Evolutionary conservation across 140 eudicot genomes (phyloP), one percentile per base, ranked within the genome.

Genomic region (Anethum foeniculum): DNA sequence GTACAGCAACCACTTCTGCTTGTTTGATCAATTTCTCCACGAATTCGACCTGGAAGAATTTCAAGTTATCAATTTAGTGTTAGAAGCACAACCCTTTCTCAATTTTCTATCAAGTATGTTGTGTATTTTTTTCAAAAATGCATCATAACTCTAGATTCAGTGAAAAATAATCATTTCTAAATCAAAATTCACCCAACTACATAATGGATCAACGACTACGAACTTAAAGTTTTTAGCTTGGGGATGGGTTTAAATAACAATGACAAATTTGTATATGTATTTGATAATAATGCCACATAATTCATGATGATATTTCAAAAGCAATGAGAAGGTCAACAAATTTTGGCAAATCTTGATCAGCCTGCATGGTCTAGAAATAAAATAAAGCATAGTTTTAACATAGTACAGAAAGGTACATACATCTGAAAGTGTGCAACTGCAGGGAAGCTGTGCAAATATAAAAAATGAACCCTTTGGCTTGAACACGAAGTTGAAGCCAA

Each of bases 1-100:
- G 98, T 68, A 95, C 99, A 54, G 97, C 99, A 27, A 93, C 98
- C 51, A 95, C 98, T 44, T 93, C 98, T 11, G 97, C 99, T 87
- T 92, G 91, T 85, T 88, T 91, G 44, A 95, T 95, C 60, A 93
- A 71, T 64, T 93, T 91, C 91, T 95, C 98, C 44, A 95, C 97
- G 84, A 90, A 92, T 56, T 95, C 89, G 32, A 92, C 82, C 98
- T 93, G 87, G 51, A 86, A 73, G 52, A 18, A 73, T 73, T 8
- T 21, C 30, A 38, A 73, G 52, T 41, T 41, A 27, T 18, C 23
- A 73, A 39, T 41, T 14, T 5, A 47, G 8, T 67, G 38, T 67
- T 11, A 64, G 71, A 27, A 64, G 18, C 71, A 60, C 19, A 10
- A 3, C 38, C 38, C 19, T 19, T 1, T 3, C 1, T 27, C 38